These are phyloP conservation scores for Escovopsis sp. DNA, from an alignment of 2,329 filamentous ascomycete genomes.

Conservation along the genomic window DNA sequence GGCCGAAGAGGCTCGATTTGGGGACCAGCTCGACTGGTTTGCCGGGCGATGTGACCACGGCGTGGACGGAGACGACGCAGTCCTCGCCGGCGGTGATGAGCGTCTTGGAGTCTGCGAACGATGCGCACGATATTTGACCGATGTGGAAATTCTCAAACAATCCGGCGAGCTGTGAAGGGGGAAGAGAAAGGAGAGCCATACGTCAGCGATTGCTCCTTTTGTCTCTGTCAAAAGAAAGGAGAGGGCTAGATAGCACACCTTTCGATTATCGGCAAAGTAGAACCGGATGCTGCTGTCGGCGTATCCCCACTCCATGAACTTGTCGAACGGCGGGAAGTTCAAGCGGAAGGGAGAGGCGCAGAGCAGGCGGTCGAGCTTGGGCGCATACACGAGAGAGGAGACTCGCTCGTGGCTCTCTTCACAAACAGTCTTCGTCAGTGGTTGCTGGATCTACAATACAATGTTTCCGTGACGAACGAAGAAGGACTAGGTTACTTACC, in stretches of 20 bases:
- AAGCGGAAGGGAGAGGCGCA: slow-evolving; percentile 73
- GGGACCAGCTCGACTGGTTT: slow-evolving; percentile 68
- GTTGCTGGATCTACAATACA: too few relatives aligned
- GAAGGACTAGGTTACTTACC: too few relatives aligned
- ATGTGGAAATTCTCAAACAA: slow-evolving; percentile 90
- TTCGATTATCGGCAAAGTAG: slow-evolving; percentile 69
- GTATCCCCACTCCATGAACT: slow-evolving; percentile 92
- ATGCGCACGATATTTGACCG: slow-evolving; percentile 68
- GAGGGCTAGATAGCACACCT: slow-evolving; percentile 27
- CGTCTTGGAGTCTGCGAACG: slow-evolving; percentile 79
- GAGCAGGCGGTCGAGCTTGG: slow-evolving; percentile 67
- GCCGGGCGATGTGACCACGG: slow-evolving; percentile 43
- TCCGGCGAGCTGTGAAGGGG: slow-evolving; percentile 43
- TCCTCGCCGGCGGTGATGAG: slow-evolving; percentile 86
- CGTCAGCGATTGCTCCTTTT: slow-evolving; percentile 11
- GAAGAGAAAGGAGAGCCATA: too few relatives aligned
- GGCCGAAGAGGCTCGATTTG: slow-evolving; percentile 72
- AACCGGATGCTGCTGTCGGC: slow-evolving; percentile 87
- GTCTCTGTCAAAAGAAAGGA: too few relatives aligned
- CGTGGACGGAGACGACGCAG: slow-evolving; percentile 78
- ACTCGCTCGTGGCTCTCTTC: slow-evolving; percentile 61
- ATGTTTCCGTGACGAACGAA: too few relatives aligned
- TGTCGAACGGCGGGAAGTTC: slow-evolving; percentile 83
- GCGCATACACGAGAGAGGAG: slow-evolving; percentile 59
- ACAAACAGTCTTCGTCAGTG: background rate